Evolutionary conservation across 164 flowering plant genomes (phyloP).

Genomic region (Berberis thunbergii): DNA sequence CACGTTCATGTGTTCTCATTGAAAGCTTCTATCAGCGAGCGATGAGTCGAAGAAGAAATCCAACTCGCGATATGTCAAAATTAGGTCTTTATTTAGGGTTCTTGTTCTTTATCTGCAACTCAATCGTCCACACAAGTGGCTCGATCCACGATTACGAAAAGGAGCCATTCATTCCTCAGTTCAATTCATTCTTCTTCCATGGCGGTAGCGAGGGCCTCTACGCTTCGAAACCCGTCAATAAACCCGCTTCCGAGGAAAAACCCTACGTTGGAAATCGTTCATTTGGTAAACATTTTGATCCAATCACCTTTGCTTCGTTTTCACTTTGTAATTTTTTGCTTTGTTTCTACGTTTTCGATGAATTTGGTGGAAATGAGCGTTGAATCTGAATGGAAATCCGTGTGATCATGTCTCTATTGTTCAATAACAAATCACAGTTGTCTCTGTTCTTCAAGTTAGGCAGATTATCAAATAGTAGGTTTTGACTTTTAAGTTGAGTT

Average conservation of each 20-base stretch:
- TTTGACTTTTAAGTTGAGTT: too few relatives aligned
- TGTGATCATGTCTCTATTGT: too few relatives aligned
- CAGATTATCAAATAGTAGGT: too few relatives aligned
- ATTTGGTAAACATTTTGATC: constrained; percentile 40
- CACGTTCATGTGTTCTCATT: too few relatives aligned
- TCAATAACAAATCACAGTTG: too few relatives aligned
- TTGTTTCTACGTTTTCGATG: too few relatives aligned
- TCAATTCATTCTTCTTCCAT: constrained; percentile 71
- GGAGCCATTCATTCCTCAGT: constrained; percentile 40
- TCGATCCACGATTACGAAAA: constrained; percentile 64
- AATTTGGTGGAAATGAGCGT: too few relatives aligned
- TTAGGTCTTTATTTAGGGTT: constrained; percentile 19
- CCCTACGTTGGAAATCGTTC: constrained; percentile 56
- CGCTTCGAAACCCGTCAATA: constrained; percentile 36
- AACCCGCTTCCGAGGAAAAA: constrained; percentile 13
- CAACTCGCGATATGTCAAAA: not conserved
- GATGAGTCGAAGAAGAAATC: not conserved
- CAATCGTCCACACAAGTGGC: constrained; percentile 15
- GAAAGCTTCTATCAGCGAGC: not conserved
- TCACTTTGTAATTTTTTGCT: too few relatives aligned
- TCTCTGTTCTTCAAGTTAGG: too few relatives aligned
- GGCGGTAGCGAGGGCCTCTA: constrained; percentile 86
- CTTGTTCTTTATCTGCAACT: constrained; percentile 5
- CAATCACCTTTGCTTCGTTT: not conserved
- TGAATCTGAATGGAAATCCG: too few relatives aligned